Evolutionary conservation across 2,329 filamentous ascomycete genomes (phyloP).

Genomic region (Sporothrix brasiliensis): DNA sequence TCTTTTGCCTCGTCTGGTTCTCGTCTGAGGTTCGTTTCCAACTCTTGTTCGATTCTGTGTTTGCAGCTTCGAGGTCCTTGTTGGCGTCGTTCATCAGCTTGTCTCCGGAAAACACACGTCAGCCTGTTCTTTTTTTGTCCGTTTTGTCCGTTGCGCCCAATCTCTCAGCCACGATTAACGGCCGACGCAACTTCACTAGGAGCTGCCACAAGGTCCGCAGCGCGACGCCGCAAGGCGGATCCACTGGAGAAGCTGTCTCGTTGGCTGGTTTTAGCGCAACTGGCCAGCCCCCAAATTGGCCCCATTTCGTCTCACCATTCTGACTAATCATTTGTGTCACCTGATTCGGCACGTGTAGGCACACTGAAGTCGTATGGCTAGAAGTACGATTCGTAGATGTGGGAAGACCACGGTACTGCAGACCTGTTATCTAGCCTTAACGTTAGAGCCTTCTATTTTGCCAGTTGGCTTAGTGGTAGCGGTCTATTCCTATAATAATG

Average conservation of each 20-base stretch:
- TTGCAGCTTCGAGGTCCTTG: neutral
- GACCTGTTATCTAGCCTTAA: too few species aligned
- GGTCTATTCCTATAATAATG: too few species aligned
- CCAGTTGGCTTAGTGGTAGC: too few species aligned
- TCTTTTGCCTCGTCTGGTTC: neutral
- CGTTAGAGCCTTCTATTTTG: too few species aligned
- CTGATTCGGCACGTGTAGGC: conserved; percentile 1
- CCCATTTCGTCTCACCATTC: neutral
- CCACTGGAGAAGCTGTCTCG: conserved; percentile 16
- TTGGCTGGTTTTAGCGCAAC: conserved; percentile 1
- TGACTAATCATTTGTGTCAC: neutral
- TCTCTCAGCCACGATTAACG: conserved; percentile 22
- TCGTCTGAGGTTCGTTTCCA: neutral
- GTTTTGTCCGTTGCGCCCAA: conserved; percentile 19
- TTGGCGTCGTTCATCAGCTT: neutral
- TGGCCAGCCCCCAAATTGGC: neutral
- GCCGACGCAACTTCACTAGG: neutral
- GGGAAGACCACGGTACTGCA: too few species aligned
- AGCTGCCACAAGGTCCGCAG: conserved; percentile 22
- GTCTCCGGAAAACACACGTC: conserved; percentile 16
- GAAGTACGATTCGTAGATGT: too few species aligned
- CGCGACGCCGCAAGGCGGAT: neutral
- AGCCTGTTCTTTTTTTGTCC: conserved; percentile 20
- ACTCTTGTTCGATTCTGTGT: neutral
- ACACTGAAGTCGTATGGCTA: too few species aligned